Percentiles rank a stretch among this genome's conserved stretches.
phyloP scores from a whole-genome alignment of 2,329 filamentous ascomycete species.

The Lecanicillium sp. region DNA sequence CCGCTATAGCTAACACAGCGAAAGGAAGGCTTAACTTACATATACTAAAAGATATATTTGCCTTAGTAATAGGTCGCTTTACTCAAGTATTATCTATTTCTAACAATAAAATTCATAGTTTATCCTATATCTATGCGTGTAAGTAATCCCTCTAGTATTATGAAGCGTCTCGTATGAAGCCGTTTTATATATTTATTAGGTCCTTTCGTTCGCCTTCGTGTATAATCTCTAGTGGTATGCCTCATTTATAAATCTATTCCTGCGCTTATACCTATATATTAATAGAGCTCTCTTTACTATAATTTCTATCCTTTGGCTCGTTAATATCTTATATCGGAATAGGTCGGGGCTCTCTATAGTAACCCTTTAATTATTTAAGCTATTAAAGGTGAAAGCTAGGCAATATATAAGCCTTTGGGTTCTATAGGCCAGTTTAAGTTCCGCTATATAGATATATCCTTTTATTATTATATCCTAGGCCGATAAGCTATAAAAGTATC shows the following conservation, averaged over 20 bases:
- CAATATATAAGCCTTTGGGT: not conserved
- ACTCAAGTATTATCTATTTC: not conserved
- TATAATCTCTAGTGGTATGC: not conserved
- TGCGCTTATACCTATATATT: not conserved
- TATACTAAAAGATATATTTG: not conserved
- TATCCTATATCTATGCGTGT: not conserved
- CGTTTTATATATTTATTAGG: not conserved
- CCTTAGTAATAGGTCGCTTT: not conserved
- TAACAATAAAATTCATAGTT: not conserved
- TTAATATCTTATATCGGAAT: not conserved
- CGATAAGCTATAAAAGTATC: not conserved
- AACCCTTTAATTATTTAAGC: not conserved
- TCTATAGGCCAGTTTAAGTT: not conserved
- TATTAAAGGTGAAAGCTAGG: not conserved
- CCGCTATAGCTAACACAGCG: not conserved
- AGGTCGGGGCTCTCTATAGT: not conserved
- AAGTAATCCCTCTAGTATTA: not conserved
- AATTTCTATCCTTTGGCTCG: not conserved
- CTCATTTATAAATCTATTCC: not conserved
- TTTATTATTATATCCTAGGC: not conserved
- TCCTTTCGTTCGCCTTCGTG: not conserved
- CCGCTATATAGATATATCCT: not conserved
- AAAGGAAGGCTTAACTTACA: not conserved
- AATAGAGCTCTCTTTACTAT: not conserved
- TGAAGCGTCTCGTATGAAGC: not conserved